Evolutionary conservation across 441 rosid genomes (phyloP), one percentile per base, ranked within the genome.

Genomic region (Populus hybrid): DNA sequence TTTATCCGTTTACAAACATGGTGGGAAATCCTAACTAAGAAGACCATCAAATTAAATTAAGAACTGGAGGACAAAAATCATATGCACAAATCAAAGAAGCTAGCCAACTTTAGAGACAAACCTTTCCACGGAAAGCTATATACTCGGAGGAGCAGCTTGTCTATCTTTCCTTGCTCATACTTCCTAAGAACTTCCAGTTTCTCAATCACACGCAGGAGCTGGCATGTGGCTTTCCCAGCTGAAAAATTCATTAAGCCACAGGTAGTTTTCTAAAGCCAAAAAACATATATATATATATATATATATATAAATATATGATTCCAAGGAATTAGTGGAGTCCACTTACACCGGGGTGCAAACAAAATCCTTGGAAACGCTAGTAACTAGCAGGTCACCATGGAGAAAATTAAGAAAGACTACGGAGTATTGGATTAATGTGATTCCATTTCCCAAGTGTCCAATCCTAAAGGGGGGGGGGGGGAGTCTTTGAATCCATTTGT

Each of bases 151-250:
- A 91, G 79, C 40, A 91, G 78, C 81, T 85, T 88, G 26, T 86
- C 88, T 11, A 75, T 83, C 87, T 89, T 87, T 72, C 78, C 88
- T 78, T 89, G 86, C 83, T 91, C 97, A 74, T 85, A 84, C 72
- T 81, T 89, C 72, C 67, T 88, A 5, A 90, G 79, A 32, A 86
- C 85, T 84, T 87, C 80, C 77, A 93, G 84, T 74, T 87, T 88
- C 81, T 86, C 91, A n/a, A 71, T 93, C 92, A 32, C 89, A 91
- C 30, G 91, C 86, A 30, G n/a, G 95, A 77, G 69, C 89, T 88
- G 40, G 89, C 97, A 73, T 94, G 97, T 71, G 91, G 87, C 88
- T n/a, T 91, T 94, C 59, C 98, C 98, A 86, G 88, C 97, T 94
- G 84, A n/a, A 74, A 72, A 32, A 61, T 42, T 40, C 46, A 40